Evolutionary conservation across 2,329 filamentous ascomycete genomes (phyloP), one percentile per base, ranked within the genome.

Genomic region (Ophiostoma sp.): DNA sequence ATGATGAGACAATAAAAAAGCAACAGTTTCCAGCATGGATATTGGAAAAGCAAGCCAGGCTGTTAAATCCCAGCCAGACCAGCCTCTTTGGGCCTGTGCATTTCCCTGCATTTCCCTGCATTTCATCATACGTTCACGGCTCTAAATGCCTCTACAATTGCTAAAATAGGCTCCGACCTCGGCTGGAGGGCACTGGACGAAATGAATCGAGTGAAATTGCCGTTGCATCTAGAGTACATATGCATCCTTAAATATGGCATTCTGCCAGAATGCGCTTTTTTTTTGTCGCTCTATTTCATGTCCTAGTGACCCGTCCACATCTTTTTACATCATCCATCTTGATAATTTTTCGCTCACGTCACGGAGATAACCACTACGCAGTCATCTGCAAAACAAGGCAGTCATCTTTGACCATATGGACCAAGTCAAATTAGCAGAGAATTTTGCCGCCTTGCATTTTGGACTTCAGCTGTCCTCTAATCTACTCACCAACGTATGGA

Each of bases 171-270:
- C 14, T 62, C 58, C 58, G 60, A 63, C 60, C 60, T 63, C 60
- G 60, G 60, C 40, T 44, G 40, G 40, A 55, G 49, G 49, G 49
- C 49, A 36, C 49, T 4, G 36, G 16, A 18, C n/a, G 40, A 40
- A 63, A 42, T 63, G 16, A 44, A 63, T 41, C 14, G 47, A 36
- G 6, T 58, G 2, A n/a, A 16, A 60, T 41, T 18, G 11, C 60
- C 40, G 14, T 63, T 14, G 36, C 38, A 42, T 16, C 16, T 42
- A 7, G 14, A 5, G 36, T 11, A 62, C 5, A 40, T 62, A 3
- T 8, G 16, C 60, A 63, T 63, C 38, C 40, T n/a, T 3, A 63
- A 41, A 42, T 16, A 63, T 63, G 60, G 60, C 40, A 63, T 63
- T 63, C 12, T 63, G 40, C 16, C 12, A 9, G 18, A 63, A 63